Percentiles rank a stretch among this genome's conserved stretches.
These are phyloP conservation scores for Singerocomus inundabilis DNA, from an alignment of 1,284 basidiomycete genomes.

Conservation along the genomic window DNA sequence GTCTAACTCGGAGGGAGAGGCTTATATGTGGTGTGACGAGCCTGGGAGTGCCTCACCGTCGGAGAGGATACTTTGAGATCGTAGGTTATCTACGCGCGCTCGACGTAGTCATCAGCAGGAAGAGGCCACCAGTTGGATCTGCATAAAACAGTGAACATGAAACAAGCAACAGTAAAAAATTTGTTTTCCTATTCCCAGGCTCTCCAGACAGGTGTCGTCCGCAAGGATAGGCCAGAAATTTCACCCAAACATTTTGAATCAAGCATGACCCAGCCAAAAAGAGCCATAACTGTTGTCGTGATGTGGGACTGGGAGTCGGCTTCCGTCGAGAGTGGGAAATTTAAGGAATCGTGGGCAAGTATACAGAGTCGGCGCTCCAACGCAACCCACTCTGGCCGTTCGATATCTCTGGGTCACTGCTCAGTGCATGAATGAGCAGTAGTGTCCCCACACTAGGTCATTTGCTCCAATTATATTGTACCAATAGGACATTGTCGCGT, in stretches of 20 bases:
- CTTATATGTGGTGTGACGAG: constrained; percentile 12
- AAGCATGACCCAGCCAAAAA: background rate
- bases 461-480: too few relatives aligned
- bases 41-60: constrained; percentile 17
- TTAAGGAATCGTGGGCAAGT: background rate
- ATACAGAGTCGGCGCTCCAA: too few relatives aligned
- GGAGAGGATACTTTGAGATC: background rate
- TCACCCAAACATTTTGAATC: too few relatives aligned
- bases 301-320: background rate
- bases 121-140: background rate
- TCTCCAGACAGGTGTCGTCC: background rate
- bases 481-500: too few relatives aligned
- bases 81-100: background rate
- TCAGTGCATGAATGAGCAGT: too few relatives aligned
- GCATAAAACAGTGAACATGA: constrained; percentile 1
- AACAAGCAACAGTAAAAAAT: background rate
- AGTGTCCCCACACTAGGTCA: too few relatives aligned
- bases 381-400: too few relatives aligned
- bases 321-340: background rate
- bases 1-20: background rate
- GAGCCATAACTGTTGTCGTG: background rate
- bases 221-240: background rate
- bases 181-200: background rate
- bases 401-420: too few relatives aligned
- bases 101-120: background rate